phyloP scores from a whole-genome alignment of 1,139 yeast species.

The Debaryomyces fabryi region DNA sequence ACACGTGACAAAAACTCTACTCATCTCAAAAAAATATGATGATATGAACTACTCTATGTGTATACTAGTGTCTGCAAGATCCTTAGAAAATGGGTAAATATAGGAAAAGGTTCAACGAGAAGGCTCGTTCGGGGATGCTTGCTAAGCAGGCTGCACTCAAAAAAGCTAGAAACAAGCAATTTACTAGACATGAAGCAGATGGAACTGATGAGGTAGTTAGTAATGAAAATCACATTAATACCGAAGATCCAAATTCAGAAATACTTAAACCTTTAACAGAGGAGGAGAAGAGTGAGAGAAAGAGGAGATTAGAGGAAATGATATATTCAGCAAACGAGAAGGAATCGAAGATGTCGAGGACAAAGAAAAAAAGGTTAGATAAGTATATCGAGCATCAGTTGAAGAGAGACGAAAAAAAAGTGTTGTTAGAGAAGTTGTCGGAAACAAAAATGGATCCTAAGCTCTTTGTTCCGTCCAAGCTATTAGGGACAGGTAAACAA shows the following conservation, averaged over 20 bases:
- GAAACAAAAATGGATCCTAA: slow-evolving; percentile 74
- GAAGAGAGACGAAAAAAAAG: slow-evolving; percentile 85
- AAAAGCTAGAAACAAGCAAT: slow-evolving; percentile 68
- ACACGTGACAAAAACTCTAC: slow-evolving; percentile 1
- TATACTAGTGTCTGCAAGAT: neutral
- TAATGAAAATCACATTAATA: slow-evolving; percentile 10
- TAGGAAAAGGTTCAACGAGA: slow-evolving; percentile 79
- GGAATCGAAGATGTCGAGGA: slow-evolving; percentile 67
- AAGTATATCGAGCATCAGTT: slow-evolving; percentile 86
- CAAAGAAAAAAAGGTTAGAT: slow-evolving; percentile 76
- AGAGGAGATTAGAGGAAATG: slow-evolving; percentile 63
- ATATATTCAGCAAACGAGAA: slow-evolving; percentile 57
- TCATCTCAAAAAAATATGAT: slow-evolving; percentile 8
- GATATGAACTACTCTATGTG: slow-evolving; percentile 4
- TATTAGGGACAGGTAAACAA: slow-evolving; percentile 74
- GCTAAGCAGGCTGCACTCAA: slow-evolving; percentile 76
- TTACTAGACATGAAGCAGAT: slow-evolving; percentile 51
- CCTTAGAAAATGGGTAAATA: slow-evolving; percentile 70
- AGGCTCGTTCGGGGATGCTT: slow-evolving; percentile 83
- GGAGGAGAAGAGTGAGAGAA: slow-evolving; percentile 64
- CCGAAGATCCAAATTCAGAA: slow-evolving; percentile 61
- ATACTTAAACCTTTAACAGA: slow-evolving; percentile 53
- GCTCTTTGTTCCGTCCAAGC: slow-evolving; percentile 68
- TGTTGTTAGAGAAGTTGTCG: slow-evolving; percentile 70
- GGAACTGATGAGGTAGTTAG: slow-evolving; percentile 23